Conservation (phyloP, 1,284 basidiomycete genomes). For the Leccinum pachyderme region DNA sequence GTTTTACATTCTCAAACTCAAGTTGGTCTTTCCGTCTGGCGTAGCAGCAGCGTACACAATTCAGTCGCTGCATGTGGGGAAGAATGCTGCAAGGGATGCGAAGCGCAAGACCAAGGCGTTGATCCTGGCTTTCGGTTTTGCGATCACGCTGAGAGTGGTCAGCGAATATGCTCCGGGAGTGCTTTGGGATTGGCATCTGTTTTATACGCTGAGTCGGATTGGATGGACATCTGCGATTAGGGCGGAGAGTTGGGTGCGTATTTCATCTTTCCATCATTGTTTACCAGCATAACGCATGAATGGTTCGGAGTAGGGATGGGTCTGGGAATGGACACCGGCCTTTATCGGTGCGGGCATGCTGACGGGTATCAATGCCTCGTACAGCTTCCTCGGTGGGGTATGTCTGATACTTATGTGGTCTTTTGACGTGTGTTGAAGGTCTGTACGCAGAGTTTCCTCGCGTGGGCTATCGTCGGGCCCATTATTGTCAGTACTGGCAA, state of each 20-base stretch:
- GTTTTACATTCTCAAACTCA: slow-evolving; percentile 69
- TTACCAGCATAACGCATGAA: slow-evolving; percentile 20
- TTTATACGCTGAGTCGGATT: slow-evolving; percentile 32
- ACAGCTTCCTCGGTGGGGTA: slow-evolving; percentile 52
- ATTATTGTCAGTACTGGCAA: slow-evolving; percentile 50
- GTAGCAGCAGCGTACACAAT: slow-evolving; percentile 71
- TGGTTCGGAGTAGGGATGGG: slow-evolving; percentile 36
- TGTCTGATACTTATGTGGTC: slow-evolving; percentile 12
- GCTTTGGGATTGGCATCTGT: slow-evolving; percentile 5
- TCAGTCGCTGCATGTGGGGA: slow-evolving; percentile 59
- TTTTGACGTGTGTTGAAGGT: neutral
- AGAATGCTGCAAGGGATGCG: slow-evolving; percentile 48
- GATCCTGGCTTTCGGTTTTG: slow-evolving; percentile 31
- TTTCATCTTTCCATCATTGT: slow-evolving; percentile 3
- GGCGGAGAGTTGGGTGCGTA: slow-evolving; percentile 41
- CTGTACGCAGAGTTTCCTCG: slow-evolving; percentile 49
- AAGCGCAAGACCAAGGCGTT: slow-evolving; percentile 56
- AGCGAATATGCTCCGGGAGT: slow-evolving; percentile 59
- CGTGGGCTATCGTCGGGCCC: slow-evolving; percentile 68
- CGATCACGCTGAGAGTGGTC: slow-evolving; percentile 57
- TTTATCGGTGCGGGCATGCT: slow-evolving; percentile 71
- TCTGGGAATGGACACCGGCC: slow-evolving; percentile 47
- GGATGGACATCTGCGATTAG: slow-evolving; percentile 63
- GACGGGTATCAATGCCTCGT: slow-evolving; percentile 62
- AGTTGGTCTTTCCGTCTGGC: slow-evolving; percentile 67